A percentile compares a stretch with the other conserved stretches of the same genome.
These are phyloP conservation scores for Dictyostelium firmibasis DNA, from an alignment of 78 protist species.

Conservation along the genomic window DNA sequence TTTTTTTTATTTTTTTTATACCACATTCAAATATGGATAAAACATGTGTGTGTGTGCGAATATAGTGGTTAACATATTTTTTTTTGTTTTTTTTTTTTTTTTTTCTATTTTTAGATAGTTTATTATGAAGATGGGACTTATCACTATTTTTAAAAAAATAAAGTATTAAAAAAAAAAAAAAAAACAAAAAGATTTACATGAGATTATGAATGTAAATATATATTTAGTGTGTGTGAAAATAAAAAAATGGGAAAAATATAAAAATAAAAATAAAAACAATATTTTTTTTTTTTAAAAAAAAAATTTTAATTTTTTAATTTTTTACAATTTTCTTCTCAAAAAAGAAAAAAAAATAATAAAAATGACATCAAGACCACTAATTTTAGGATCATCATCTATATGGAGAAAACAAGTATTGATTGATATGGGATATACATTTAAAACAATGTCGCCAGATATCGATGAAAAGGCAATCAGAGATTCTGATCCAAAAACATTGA, in stretches of 20 bases:
- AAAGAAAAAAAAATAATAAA: background rate
- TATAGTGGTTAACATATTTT: background rate
- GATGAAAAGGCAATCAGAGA: constrained; percentile 87
- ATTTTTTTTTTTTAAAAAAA: background rate
- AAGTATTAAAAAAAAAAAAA: too few species aligned
- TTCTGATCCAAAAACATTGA: constrained; percentile 58
- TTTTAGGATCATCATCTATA: constrained; percentile 69
- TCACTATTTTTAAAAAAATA: too few species aligned
- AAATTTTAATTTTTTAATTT: background rate
- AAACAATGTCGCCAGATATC: constrained; percentile 84
- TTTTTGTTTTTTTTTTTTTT: too few species aligned
- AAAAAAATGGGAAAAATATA: too few species aligned
- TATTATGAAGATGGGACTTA: background rate
- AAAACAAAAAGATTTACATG: too few species aligned
- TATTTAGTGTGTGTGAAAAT: too few species aligned
- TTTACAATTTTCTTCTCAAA: background rate
- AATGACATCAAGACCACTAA: background rate
- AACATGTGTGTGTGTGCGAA: background rate
- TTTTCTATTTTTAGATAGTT: background rate
- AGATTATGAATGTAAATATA: too few species aligned
- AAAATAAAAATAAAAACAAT: too few species aligned
- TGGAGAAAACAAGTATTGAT: constrained; percentile 75
- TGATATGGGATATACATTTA: constrained; percentile 48
- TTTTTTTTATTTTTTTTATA: too few species aligned
- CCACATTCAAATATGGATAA: background rate